Percentiles rank a stretch among this genome's conserved stretches.
These are phyloP conservation scores for Arabis hirsuta DNA, from an alignment of 345 rosid species.

Conservation along the genomic window DNA sequence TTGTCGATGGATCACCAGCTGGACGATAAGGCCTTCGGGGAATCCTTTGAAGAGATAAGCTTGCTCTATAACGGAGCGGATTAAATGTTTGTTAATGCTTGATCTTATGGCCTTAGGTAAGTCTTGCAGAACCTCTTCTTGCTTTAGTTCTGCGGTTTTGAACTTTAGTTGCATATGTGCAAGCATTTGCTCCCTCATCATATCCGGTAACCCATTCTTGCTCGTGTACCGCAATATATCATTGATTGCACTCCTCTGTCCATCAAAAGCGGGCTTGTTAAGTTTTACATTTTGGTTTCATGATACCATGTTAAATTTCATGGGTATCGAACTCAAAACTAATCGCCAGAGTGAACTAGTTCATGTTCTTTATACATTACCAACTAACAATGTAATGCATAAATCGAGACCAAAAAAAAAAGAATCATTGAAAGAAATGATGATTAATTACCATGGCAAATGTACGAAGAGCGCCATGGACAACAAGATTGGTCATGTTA, in stretches of 20 bases:
- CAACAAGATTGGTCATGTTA: conserved; percentile 94
- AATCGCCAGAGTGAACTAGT: too few species aligned
- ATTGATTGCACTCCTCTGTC: conserved; percentile 81
- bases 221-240: conserved; percentile 73
- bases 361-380: too few species aligned
- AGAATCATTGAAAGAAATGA: neutral
- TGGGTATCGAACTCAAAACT: neutral
- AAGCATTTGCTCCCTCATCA: conserved; percentile 87
- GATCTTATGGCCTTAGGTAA: conserved; percentile 93
- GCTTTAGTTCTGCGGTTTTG: conserved; percentile 82
- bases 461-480: conserved; percentile 68
- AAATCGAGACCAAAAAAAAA: too few species aligned
- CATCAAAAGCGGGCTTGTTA: conserved; percentile 26
- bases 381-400: too few species aligned
- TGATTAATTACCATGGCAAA: conserved; percentile 64
- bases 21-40: conserved; percentile 71
- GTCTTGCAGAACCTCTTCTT: conserved; percentile 80
- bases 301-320: neutral
- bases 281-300: conserved; percentile 3
- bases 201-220: conserved; percentile 83
- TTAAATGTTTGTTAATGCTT: conserved; percentile 80
- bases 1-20: conserved; percentile 52
- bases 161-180: conserved; percentile 92
- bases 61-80: conserved; percentile 55
- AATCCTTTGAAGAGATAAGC: conserved; percentile 79